Evolutionary conservation across 1,284 basidiomycete genomes (phyloP), one percentile per base, ranked within the genome.

Genomic region (Inonotus hispidus): DNA sequence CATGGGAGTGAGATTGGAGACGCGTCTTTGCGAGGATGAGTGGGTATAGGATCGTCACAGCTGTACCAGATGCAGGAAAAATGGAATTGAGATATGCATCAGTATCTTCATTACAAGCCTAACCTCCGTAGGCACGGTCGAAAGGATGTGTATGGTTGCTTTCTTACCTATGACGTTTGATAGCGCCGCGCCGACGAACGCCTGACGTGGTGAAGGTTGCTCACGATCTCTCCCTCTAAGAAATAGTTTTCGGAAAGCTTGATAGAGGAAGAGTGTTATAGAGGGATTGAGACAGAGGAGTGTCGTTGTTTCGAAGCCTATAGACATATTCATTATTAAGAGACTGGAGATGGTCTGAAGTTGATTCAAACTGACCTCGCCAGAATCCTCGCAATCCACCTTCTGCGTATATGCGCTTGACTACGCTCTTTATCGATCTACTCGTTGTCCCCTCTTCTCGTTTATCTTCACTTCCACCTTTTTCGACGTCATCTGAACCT

Each of bases 11-110:
- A n/a, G 76, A 73, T 64, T 83, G 81, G 1, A 83, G 72, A 2
- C 81, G 77, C 14, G 80, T 83, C 71, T 85, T 84, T 4, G 81
- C 79, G 14, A 84, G 75, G 8, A 84, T 79, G 19, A 84, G 71
- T 0, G 83, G 82, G 66, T 84, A 85, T 7, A 85, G 69, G 2
- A 82, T 63, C 1, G 73, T 68, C 7, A 77, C 71, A 0, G 82
- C 80, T 76, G 47, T 16, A 19, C 39, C 45, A 37, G 11, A 35
- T 57, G 8, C 10, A 49, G 37, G 29, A 38, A 32, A 54, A n/a
- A 23, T 11, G 39, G 35, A 47, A n/a, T 38, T 60, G 14, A n/a
- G n/a, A n/a, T n/a, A n/a, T n/a, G n/a, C n/a, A n/a, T n/a, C n/a
- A n/a, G n/a, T n/a, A n/a, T n/a, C n/a, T n/a, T n/a, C n/a, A n/a